Conservation (phyloP, 495 filamentous ascomycete species). For the Hyaloscypha hepaticicola region DNA sequence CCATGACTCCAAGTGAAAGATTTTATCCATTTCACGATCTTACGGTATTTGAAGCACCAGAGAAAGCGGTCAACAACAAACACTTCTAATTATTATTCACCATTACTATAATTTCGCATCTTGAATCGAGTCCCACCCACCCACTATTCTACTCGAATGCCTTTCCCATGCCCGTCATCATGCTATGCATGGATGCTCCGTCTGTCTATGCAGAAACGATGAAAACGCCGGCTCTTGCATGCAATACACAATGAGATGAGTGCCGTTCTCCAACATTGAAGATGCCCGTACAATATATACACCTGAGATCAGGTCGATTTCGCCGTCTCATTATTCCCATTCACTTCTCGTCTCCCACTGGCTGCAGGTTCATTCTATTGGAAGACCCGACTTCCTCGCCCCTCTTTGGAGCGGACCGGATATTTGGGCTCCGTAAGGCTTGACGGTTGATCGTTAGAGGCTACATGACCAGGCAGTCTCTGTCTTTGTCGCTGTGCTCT, state of each 20-base stretch:
- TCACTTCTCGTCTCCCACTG: neutral
- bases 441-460: too few species aligned
- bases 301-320: slow-evolving; percentile 5
- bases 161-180: neutral
- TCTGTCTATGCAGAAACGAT: neutral
- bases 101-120: neutral
- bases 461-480: slow-evolving; percentile 63
- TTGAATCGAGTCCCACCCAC: neutral
- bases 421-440: too few species aligned
- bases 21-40: too few species aligned
- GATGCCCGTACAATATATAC: neutral
- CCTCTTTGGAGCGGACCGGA: neutral
- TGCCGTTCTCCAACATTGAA: neutral
- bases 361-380: neutral
- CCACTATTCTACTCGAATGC: neutral
- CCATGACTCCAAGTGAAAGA: too few species aligned
- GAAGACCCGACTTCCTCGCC: neutral
- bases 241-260: neutral
- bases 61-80: neutral
- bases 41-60: neutral
- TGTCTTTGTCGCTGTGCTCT: slow-evolving; percentile 41
- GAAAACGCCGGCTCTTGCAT: neutral
- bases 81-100: neutral
- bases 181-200: neutral
- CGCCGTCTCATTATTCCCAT: neutral